A percentile compares a stretch with the other conserved stretches of the same genome.
Conservation (phyloP, 768 basidiomycete genomes). For the Boletales sp. region DNA sequence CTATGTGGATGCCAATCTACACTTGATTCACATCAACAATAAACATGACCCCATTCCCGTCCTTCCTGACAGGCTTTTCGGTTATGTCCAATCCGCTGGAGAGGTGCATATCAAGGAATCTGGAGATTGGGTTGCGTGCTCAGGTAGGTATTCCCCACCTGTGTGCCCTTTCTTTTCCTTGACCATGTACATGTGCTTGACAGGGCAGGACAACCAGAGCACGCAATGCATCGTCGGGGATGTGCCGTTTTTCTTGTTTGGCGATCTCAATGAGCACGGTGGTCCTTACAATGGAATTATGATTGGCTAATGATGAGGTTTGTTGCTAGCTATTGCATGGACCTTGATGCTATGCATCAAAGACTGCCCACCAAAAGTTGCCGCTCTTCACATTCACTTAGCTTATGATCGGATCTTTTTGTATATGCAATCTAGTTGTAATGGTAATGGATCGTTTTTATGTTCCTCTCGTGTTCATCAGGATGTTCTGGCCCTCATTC, state of each 20-base stretch:
- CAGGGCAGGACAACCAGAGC: conserved; percentile 59
- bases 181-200: not conserved
- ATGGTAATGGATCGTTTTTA: no score
- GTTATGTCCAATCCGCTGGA: conserved; percentile 37
- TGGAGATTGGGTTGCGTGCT: conserved; percentile 50
- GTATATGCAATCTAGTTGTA: no score
- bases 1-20: conserved; percentile 44
- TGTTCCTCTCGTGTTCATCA: no score
- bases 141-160: conserved; percentile 29
- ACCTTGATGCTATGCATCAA: no score
- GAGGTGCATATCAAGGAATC: conserved; percentile 43
- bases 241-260: conserved; percentile 39
- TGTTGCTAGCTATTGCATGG: no score
- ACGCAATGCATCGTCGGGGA: conserved; percentile 21
- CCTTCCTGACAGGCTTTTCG: conserved; percentile 30
- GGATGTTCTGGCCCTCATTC: no score
- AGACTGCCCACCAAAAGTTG: no score
- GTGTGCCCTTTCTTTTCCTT: not conserved
- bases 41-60: conserved; percentile 38
- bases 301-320: no score
- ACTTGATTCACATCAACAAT: conserved; percentile 54
- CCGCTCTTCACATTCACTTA: no score
- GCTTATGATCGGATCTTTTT: no score
- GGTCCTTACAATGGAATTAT: conserved; percentile 26
- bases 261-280: conserved; percentile 41